Evolutionary conservation across 306 rosid genomes (phyloP), one percentile per base, ranked within the genome.

Genomic region (Arachis hypogaea): DNA sequence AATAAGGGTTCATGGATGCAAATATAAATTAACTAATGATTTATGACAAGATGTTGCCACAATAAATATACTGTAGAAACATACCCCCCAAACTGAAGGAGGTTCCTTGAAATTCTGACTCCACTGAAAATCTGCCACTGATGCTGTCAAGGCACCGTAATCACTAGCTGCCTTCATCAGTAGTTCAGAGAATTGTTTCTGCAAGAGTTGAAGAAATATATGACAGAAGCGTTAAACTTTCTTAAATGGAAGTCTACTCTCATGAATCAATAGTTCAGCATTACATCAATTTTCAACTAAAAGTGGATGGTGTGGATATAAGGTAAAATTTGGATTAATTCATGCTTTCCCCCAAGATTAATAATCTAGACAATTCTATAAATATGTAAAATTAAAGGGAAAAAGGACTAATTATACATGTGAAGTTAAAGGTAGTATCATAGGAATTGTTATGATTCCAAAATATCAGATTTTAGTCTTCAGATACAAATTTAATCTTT

Each of bases 1-100:
- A 57, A 44, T 75, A 49, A 56, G 43, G 51, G 63, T 65, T 62
- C 47, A 49, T 3, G 6, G 14, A 71, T 52, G 69, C 33, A 66
- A 33, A 33, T 33, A 33, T 33, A 33, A 70, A 40, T 59, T 66
- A 52, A 41, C 63, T 47, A 11, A 63, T 33, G 64, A 60, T 49
- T 74, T 50, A 33, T 14, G 54, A 43, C 54, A 59, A 49, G 18
- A 14, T 18, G 18, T 36, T 66, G 70, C 71, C 45, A 49, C 64
- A 74, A 67, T 60, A 42, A 82, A 72, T 80, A 64, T 51, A 63
- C 63, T 60, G 45, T 63, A 77, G 73, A 70, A 75, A 62, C 92
- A 71, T 89, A 93, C 98, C 92, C 97, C 97, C 98, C 97, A 91
- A 42, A 89, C 98, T 69, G 96, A 82, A 81, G 97, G 99, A 66